Conservation (phyloP, 768 basidiomycete species). For the Filobasidium wieringae region DNA sequence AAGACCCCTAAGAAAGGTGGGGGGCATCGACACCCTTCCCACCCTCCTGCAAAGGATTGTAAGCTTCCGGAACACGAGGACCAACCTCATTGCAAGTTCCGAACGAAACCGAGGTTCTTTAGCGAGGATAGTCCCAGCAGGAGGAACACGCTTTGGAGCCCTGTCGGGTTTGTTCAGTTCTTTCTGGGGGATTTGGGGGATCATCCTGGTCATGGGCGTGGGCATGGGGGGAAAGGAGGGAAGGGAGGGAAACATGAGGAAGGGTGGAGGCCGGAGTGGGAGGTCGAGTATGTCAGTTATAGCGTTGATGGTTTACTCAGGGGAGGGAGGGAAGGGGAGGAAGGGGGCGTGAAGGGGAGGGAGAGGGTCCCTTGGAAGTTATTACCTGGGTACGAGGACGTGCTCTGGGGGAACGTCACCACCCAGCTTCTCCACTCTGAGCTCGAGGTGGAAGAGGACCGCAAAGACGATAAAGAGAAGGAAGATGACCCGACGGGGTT, state of each 20-base stretch:
- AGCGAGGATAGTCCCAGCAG: constrained; percentile 55
- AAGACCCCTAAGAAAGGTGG: neutral
- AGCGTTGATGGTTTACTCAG: constrained; percentile 43
- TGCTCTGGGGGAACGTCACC: neutral
- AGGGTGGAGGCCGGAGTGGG: constrained; percentile 53
- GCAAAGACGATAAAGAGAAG: constrained; percentile 12
- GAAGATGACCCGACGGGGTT: constrained; percentile 36
- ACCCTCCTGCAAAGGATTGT: constrained; percentile 43
- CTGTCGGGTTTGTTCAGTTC: constrained; percentile 78
- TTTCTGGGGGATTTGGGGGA: constrained; percentile 48
- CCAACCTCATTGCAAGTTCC: constrained; percentile 36
- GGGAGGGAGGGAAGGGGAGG: constrained; percentile 16
- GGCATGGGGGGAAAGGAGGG: too few relatives aligned
- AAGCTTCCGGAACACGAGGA: constrained; percentile 31
- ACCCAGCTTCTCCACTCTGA: neutral
- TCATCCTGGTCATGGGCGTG: too few relatives aligned
- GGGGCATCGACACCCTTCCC: constrained; percentile 19
- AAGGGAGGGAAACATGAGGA: too few relatives aligned
- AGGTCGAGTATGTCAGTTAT: constrained; percentile 70
- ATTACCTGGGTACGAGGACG: constrained; percentile 26
- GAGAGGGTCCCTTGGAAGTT: constrained; percentile 25
- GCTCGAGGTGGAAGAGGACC: neutral
- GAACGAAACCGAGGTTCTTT: constrained; percentile 46
- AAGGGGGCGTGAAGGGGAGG: constrained; percentile 9
- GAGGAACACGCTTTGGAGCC: constrained; percentile 56